These are phyloP conservation scores for Jaenimonas drosophilae DNA, from an alignment of 208 protist genomes.

Conservation along the genomic window DNA sequence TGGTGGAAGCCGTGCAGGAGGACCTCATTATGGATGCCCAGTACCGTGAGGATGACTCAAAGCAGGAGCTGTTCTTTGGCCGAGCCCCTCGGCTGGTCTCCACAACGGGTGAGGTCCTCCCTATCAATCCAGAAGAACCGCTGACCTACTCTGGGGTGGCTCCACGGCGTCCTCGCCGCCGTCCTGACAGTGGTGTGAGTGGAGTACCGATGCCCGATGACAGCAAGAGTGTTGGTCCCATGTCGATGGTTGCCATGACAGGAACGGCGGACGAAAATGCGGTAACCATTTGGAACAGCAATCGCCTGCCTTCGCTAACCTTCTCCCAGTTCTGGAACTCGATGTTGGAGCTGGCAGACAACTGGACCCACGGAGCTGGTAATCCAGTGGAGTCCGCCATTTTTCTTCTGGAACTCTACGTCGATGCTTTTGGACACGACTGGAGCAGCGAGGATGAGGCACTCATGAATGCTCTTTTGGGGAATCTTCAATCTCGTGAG, in stretches of 20 bases:
- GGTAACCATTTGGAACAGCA: conserved; percentile 11
- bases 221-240: conserved; percentile 3
- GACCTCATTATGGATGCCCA: conserved; percentile 57
- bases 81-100: conserved; percentile 18
- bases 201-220: neutral
- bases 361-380: conserved; percentile 66
- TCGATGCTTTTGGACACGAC: conserved; percentile 70
- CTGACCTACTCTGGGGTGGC: conserved; percentile 3
- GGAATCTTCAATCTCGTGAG: neutral
- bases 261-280: conserved; percentile 8
- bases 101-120: neutral
- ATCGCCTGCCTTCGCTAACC: conserved; percentile 47
- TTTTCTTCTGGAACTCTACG: conserved; percentile 78
- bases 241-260: neutral
- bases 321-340: conserved; percentile 79
- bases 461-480: conserved; percentile 20
- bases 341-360: conserved; percentile 82
- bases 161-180: conserved; percentile 4
- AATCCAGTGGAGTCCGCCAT: conserved; percentile 59
- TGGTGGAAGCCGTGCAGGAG: conserved; percentile 64
- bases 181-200: too few relatives aligned
- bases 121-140: neutral
- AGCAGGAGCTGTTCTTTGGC: conserved; percentile 32
- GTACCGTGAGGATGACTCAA: conserved; percentile 20
- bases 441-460: conserved; percentile 59